These are phyloP conservation scores for Galerina sulciceps DNA, from an alignment of 768 basidiomycete species.

Conservation along the genomic window DNA sequence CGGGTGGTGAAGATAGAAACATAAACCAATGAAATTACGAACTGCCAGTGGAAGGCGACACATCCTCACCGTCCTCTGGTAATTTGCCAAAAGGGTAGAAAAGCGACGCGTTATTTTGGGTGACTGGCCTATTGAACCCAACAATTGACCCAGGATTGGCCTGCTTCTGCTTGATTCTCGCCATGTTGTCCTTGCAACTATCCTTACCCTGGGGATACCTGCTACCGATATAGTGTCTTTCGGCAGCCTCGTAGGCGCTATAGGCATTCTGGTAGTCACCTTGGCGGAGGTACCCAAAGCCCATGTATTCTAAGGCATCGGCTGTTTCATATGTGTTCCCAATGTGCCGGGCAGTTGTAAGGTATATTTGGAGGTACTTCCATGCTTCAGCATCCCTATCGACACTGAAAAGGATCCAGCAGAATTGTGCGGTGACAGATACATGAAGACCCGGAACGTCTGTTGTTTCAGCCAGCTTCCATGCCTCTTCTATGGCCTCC, in stretches of 20 bases:
- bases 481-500: not conserved
- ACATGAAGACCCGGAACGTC: not conserved
- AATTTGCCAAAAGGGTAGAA: too few species aligned
- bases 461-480: not conserved
- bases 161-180: too few species aligned
- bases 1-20: too few species aligned
- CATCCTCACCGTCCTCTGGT: too few species aligned
- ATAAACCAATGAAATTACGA: too few species aligned
- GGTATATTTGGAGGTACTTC: not conserved
- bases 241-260: constrained; percentile 7
- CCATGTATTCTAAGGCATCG: constrained; percentile 2
- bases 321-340: not conserved
- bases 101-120: too few species aligned
- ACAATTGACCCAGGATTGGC: too few species aligned
- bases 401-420: constrained; percentile 5
- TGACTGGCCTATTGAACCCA: too few species aligned
- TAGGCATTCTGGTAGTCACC: constrained; percentile 7
- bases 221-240: not conserved
- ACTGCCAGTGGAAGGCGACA: too few species aligned
- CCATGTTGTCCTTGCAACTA: too few species aligned
- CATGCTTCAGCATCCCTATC: constrained; percentile 1
- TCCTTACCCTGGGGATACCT: not conserved
- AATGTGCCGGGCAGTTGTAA: not conserved
- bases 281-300: constrained; percentile 8
- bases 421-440: not conserved